These are phyloP conservation scores for Vanrija humicola DNA, from an alignment of 1,284 basidiomycete species.

Conservation along the genomic window DNA sequence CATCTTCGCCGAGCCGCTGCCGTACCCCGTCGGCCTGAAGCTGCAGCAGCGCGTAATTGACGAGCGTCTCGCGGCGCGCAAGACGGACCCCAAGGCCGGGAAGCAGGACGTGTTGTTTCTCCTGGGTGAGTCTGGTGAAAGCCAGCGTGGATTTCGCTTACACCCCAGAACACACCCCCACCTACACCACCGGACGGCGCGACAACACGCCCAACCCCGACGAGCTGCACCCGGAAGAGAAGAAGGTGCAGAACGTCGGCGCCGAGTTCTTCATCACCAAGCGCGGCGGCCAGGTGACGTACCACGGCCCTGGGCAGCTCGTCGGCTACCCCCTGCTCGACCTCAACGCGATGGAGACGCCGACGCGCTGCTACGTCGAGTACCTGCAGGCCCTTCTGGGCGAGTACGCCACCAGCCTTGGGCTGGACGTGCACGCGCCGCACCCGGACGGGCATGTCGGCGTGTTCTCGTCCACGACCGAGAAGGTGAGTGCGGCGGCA, in stretches of 20 bases:
- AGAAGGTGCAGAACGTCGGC: constrained; percentile 66
- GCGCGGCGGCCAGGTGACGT: constrained; percentile 90
- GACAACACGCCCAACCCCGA: constrained; percentile 56
- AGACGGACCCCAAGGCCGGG: constrained; percentile 30
- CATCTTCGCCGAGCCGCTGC: constrained; percentile 66
- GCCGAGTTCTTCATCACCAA: constrained; percentile 81
- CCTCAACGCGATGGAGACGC: constrained; percentile 57
- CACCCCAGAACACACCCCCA: constrained; percentile 73
- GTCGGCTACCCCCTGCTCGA: constrained; percentile 94
- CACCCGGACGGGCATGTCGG: constrained; percentile 51
- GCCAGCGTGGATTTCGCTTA: too few relatives aligned
- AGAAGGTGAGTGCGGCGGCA: constrained; percentile 36
- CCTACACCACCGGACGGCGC: constrained; percentile 87
- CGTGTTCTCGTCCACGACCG: constrained; percentile 40
- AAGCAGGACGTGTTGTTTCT: constrained; percentile 53
- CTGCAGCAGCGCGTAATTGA: constrained; percentile 68
- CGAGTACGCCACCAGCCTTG: constrained; percentile 31
- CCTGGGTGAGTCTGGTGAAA: too few relatives aligned
- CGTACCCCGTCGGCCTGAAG: constrained; percentile 64
- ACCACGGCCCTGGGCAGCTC: constrained; percentile 95
- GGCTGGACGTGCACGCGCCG: constrained; percentile 41
- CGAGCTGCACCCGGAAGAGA: constrained; percentile 62
- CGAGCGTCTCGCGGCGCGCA: constrained; percentile 53
- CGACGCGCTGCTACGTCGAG: constrained; percentile 53
- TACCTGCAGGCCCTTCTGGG: constrained; percentile 49